Evolutionary conservation across 768 basidiomycete genomes (phyloP), one percentile per base, ranked within the genome.

Genomic region (Mrakia gelida): DNA sequence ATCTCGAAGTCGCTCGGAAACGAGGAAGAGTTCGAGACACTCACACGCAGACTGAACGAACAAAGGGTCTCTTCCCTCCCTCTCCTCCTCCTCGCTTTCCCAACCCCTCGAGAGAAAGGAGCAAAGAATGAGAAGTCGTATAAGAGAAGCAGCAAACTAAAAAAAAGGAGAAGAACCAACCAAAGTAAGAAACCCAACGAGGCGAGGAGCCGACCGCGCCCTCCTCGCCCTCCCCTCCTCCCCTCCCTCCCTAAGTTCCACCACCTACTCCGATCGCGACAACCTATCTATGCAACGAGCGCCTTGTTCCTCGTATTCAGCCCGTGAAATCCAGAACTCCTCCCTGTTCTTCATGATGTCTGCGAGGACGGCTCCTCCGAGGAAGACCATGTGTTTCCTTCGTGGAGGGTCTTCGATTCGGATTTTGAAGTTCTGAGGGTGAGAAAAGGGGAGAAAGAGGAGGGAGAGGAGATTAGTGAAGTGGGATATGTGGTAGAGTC

Each of bases 311-410:
- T n/a, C n/a, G n/a, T n/a, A n/a, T n/a, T n/a, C n/a, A n/a, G n/a
- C n/a, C n/a, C 92, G 88, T 75, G 93, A 88, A 83, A 98, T 91
- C 96, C 95, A 97, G 87, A 98, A 99, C 82, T 94, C 92, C 83
- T 92, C 89, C 15, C 93, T 89, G 83, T 87, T 88, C 87, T 96
- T 96, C 97, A 98, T 98, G 86, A 98, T 98, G 85, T 98, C 96
- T 3, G 95, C 96, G 43, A 99, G 87, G 8, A 98, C 96, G n/a
- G 94, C 96, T 68, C 97, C 97, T 34, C 97, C 97, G 11, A 98
- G 89, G 91, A 98, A 98, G 54, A 98, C 96, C 95, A 97, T 97
- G 85, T 98, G 96, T 85, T 98, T 98, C 83, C 97, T 89, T 83
- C 95, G 91, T 43, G 97, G 97, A 41, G 96, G 94, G 85, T 98